These are phyloP conservation scores for Xylariaceae sp. DNA, from an alignment of 2,329 filamentous ascomycete genomes.

Conservation along the genomic window DNA sequence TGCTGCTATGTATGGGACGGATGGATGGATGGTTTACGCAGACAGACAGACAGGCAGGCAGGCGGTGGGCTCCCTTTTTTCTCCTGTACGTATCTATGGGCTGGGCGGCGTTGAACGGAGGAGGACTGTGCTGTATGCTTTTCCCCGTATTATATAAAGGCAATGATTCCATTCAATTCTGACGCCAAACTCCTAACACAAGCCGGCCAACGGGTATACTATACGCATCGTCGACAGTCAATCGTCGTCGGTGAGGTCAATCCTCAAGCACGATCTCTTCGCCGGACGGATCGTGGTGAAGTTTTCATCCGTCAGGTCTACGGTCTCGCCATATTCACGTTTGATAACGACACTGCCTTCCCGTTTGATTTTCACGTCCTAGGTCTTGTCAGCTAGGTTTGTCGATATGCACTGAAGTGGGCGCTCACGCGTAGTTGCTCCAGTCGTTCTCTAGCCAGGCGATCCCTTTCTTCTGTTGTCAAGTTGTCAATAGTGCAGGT, in stretches of 20 bases:
- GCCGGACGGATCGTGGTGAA: background rate
- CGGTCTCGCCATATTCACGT: conserved; percentile 24
- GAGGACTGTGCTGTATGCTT: too few species aligned
- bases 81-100: too few species aligned
- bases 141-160: too few species aligned
- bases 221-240: background rate
- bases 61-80: too few species aligned
- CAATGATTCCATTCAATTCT: too few species aligned
- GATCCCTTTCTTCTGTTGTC: conserved; percentile 24
- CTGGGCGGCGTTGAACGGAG: too few species aligned
- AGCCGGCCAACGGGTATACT: background rate
- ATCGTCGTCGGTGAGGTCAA: conserved; percentile 28
- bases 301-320: conserved; percentile 27
- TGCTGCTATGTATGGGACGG: too few species aligned
- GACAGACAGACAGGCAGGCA: too few species aligned
- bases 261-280: conserved; percentile 17
- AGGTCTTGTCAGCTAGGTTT: conserved; percentile 2
- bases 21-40: too few species aligned
- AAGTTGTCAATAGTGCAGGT: conserved; percentile 22
- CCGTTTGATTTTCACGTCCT: conserved; percentile 19
- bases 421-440: conserved; percentile 27
- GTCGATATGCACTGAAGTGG: background rate
- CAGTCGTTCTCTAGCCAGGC: conserved; percentile 31
- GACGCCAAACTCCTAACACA: too few species aligned
- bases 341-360: conserved; percentile 23